Evolutionary conservation across 441 rosid species (phyloP).

Genomic region (Populus hybrid): DNA sequence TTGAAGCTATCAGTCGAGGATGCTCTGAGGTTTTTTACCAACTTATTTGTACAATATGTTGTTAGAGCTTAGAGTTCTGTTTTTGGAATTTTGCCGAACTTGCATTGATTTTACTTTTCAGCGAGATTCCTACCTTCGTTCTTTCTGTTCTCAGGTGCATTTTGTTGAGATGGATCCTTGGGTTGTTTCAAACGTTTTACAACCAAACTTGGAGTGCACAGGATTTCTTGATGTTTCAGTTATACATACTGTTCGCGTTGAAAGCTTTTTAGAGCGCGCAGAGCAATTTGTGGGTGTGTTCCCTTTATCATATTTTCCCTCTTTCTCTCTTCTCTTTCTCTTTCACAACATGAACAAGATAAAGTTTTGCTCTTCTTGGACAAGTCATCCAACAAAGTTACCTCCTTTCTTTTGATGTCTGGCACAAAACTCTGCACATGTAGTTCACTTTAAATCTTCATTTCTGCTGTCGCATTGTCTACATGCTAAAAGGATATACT

Average conservation of each 20-base stretch:
- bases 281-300: conserved; percentile 55
- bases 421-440: neutral
- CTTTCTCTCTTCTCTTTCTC: neutral
- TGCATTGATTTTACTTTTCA: neutral
- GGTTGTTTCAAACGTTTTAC: conserved; percentile 79
- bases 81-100: neutral
- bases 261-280: conserved; percentile 65
- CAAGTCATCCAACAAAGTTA: neutral
- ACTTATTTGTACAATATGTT: neutral
- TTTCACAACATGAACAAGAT: neutral
- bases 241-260: conserved; percentile 76
- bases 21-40: conserved; percentile 61
- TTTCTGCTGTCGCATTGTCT: neutral
- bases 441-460: neutral
- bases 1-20: conserved; percentile 93
- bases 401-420: neutral
- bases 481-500: neutral
- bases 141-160: conserved; percentile 54
- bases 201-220: conserved; percentile 83
- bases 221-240: conserved; percentile 79
- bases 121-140: neutral
- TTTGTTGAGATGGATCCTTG: conserved; percentile 99
- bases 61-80: neutral
- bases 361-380: neutral
- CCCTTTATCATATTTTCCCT: conserved; percentile 4